Evolutionary conservation across 306 rosid genomes (phyloP).

Genomic region (Urtica urens): DNA sequence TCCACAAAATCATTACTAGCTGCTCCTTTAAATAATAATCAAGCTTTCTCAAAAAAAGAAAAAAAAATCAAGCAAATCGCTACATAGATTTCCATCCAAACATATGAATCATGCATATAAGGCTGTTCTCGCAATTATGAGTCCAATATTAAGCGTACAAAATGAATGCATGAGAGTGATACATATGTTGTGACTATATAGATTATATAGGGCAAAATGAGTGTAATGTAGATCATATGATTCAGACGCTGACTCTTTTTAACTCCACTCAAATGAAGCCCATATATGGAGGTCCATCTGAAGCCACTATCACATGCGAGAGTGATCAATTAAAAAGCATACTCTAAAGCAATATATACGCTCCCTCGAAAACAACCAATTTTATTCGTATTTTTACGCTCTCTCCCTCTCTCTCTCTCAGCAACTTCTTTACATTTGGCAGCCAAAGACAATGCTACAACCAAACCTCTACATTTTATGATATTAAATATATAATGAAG

Average conservation of each 20-base stretch:
- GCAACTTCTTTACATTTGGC: slow-evolving; percentile 43
- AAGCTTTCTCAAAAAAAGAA: background rate
- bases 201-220: background rate
- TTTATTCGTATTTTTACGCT: background rate
- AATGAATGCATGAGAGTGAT: background rate
- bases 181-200: background rate
- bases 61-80: background rate
- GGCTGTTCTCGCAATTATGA: slow-evolving; percentile 19
- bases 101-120: no score
- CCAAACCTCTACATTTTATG: no score
- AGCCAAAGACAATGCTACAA: slow-evolving; percentile 65
- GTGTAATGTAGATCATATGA: slow-evolving; percentile 17
- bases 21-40: no score
- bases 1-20: no score
- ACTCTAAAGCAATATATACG: slow-evolving; percentile 24
- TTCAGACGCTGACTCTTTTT: slow-evolving; percentile 48
- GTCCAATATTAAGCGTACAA: slow-evolving; percentile 1
- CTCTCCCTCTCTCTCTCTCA: no score
- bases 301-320: slow-evolving; percentile 34
- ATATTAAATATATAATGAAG: background rate
- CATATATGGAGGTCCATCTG: slow-evolving; percentile 35
- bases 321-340: slow-evolving; percentile 10
- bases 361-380: slow-evolving; percentile 48
- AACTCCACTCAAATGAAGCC: slow-evolving; percentile 47
- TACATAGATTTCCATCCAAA: background rate